Conservation (phyloP, 768 basidiomycete genomes). For the Termitomyces sp. region DNA sequence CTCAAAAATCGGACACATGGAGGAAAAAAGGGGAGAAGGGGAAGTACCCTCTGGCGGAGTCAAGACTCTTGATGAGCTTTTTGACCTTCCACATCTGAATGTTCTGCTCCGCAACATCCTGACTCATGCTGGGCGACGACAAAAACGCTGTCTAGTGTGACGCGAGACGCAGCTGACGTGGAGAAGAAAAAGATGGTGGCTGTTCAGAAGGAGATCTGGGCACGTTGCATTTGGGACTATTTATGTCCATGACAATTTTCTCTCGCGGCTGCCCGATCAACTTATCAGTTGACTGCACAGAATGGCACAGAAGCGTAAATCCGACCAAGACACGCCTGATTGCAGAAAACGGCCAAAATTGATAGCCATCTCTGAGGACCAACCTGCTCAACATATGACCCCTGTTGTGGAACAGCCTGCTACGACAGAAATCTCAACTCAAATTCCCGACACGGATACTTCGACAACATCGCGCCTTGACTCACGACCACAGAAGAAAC, state of each 20-base stretch:
- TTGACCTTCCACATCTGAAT: conserved; percentile 99
- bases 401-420: background rate
- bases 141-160: conserved; percentile 23
- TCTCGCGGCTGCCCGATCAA: conserved; percentile 12
- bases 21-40: background rate
- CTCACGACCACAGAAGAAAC: conserved; percentile 11
- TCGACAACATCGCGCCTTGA: background rate
- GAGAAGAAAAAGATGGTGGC: conserved; percentile 11
- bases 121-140: conserved; percentile 60
- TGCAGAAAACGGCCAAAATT: conserved; percentile 28
- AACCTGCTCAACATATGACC: conserved; percentile 11
- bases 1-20: conserved; percentile 19
- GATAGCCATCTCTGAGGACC: conserved; percentile 12
- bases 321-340: conserved; percentile 20
- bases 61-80: conserved; percentile 98
- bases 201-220: conserved; percentile 16
- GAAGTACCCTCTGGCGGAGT: conserved; percentile 80
- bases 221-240: conserved; percentile 17
- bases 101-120: conserved; percentile 87
- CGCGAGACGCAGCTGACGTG: conserved; percentile 21
- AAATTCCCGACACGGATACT: background rate
- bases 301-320: conserved; percentile 31
- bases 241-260: conserved; percentile 14
- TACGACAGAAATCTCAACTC: background rate
- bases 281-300: conserved; percentile 1